These are phyloP conservation scores for Scytalidium lignicola DNA, from an alignment of 2,329 filamentous ascomycete genomes.

Conservation along the genomic window DNA sequence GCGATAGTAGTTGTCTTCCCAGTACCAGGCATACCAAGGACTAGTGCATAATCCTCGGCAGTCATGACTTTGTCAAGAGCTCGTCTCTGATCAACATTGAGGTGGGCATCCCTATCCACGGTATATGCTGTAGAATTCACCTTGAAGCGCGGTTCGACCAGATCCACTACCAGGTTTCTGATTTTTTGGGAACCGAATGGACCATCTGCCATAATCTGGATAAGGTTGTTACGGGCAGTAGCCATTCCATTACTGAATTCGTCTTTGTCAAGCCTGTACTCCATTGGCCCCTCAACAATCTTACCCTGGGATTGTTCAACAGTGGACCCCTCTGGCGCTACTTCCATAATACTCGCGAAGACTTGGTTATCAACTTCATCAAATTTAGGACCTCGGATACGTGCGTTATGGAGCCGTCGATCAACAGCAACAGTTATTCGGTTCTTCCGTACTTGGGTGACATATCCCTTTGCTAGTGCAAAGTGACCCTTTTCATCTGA, in stretches of 20 bases:
- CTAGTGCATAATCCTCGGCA: constrained; percentile 91
- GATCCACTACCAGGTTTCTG: constrained; percentile 75
- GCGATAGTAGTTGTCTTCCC: constrained; percentile 98
- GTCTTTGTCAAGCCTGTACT: constrained; percentile 91
- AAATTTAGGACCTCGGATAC: constrained; percentile 71
- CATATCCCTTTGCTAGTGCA: constrained; percentile 87
- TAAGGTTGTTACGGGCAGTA: constrained; percentile 85
- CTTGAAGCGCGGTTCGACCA: constrained; percentile 69
- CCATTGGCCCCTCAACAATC: constrained; percentile 49
- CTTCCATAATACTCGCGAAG: constrained; percentile 89
- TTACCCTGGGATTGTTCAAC: constrained; percentile 47
- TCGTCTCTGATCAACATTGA: constrained; percentile 82
- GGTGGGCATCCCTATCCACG: constrained; percentile 55
- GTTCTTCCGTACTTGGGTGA: constrained; percentile 69
- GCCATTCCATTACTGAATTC: constrained; percentile 99
- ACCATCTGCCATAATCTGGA: constrained; percentile 83
- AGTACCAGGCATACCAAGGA: constrained; percentile 96
- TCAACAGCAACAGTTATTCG: constrained; percentile 87
- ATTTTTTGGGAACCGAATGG: constrained; percentile 67
- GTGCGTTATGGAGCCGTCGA: constrained; percentile 79
- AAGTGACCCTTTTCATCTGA: constrained; percentile 95
- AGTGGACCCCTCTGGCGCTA: constrained; percentile 52
- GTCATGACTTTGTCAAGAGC: constrained; percentile 96
- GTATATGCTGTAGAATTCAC: constrained; percentile 56
- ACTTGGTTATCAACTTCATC: constrained; percentile 72